Conservation (phyloP, 2,329 filamentous ascomycete genomes). For the Tolypocladium pustulatum region DNA sequence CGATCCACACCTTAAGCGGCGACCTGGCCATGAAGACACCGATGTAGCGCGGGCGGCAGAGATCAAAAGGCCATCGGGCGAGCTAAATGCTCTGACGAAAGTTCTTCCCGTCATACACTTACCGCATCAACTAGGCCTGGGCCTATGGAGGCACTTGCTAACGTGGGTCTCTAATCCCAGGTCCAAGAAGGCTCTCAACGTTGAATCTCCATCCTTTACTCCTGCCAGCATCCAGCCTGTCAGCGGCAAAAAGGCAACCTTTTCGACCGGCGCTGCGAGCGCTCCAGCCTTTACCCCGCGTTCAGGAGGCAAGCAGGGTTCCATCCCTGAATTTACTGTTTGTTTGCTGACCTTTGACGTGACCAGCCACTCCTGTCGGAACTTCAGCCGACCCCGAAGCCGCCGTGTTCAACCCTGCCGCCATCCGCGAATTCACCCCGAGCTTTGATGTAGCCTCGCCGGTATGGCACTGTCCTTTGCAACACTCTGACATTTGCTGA, state of each 20-base stretch:
- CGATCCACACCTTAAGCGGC: not conserved
- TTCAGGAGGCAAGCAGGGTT: slow-evolving; percentile 24
- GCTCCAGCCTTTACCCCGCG: slow-evolving; percentile 79
- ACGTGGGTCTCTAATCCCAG: slow-evolving; percentile 14
- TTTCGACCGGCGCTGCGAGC: slow-evolving; percentile 83
- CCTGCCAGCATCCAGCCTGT: slow-evolving; percentile 43
- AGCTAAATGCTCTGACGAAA: not conserved
- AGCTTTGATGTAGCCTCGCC: slow-evolving; percentile 41
- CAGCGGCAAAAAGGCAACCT: slow-evolving; percentile 57
- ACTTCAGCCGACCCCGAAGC: slow-evolving; percentile 31
- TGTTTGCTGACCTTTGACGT: not conserved
- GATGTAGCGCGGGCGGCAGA: not conserved
- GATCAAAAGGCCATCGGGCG: not conserved
- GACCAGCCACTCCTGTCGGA: slow-evolving; percentile 24
- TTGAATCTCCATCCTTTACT: slow-evolving; percentile 93
- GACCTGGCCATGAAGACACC: not conserved
- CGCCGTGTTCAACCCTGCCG: slow-evolving; percentile 42
- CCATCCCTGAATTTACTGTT: not conserved
- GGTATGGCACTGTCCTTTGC: slow-evolving; percentile 16
- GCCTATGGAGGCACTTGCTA: not conserved
- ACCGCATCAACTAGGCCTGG: not conserved
- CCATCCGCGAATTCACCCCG: slow-evolving; percentile 51
- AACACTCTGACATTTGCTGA: not conserved
- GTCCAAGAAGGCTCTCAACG: slow-evolving; percentile 73
- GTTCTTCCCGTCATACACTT: too few species aligned